Conservation (phyloP, 306 rosid species). For the Prunus mongolica region DNA sequence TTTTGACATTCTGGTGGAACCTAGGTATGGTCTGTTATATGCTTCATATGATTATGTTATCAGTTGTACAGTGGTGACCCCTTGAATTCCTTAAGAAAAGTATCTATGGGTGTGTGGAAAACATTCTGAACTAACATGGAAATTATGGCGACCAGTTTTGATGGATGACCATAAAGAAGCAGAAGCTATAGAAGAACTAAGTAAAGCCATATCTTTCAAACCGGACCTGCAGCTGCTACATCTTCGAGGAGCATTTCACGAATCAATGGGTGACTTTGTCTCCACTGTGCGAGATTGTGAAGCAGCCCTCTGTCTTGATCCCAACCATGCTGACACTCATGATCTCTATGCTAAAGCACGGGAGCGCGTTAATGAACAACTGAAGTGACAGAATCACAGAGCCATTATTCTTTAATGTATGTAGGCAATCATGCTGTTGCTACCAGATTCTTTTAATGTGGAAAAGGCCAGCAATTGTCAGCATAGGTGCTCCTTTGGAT, state of each 20-base stretch:
- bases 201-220: conserved; percentile 69
- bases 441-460: conserved; percentile 9
- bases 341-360: conserved; percentile 56
- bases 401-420: conserved; percentile 17
- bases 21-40: not conserved
- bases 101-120: not conserved
- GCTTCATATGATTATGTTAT: not conserved
- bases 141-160: conserved; percentile 55
- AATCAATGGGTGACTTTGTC: conserved; percentile 54
- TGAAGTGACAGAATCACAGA: conserved; percentile 30
- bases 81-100: not conserved
- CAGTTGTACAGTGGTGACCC: not conserved
- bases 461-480: conserved; percentile 24
- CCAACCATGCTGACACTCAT: conserved; percentile 53
- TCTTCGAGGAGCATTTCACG: conserved; percentile 90
- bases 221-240: conserved; percentile 76
- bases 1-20: not conserved
- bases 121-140: conserved; percentile 20
- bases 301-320: conserved; percentile 89
- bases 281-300: conserved; percentile 68
- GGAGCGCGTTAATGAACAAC: conserved; percentile 40
- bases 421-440: conserved; percentile 33
- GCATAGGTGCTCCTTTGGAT: conserved; percentile 14
- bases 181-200: conserved; percentile 77
- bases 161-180: conserved; percentile 92